phyloP scores from a whole-genome alignment of 495 filamentous ascomycete genomes.

The Aspergillus egyptiacus region DNA sequence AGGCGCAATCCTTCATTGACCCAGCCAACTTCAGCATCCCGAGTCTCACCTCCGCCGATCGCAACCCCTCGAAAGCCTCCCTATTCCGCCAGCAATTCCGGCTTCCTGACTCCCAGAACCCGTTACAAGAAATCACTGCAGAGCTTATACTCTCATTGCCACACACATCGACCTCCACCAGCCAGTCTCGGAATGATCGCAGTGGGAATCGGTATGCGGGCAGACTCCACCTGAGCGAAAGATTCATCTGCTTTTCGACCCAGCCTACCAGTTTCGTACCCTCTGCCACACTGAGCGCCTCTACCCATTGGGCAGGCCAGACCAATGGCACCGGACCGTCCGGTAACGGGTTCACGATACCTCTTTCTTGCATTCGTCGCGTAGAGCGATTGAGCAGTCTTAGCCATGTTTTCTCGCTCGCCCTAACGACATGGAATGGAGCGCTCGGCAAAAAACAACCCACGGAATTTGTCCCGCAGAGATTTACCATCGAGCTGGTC shows the following conservation, averaged over 20 bases:
- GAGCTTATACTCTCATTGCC: slow-evolving; percentile 77
- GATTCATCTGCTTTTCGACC: slow-evolving; percentile 92
- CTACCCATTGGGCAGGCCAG: slow-evolving; percentile 76
- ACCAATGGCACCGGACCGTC: slow-evolving; percentile 88
- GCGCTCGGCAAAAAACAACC: slow-evolving; percentile 48
- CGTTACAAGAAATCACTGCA: slow-evolving; percentile 90
- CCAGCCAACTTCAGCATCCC: slow-evolving; percentile 59
- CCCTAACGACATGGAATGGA: slow-evolving; percentile 95
- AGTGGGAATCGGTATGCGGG: slow-evolving; percentile 84
- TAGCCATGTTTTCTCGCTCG: slow-evolving; percentile 84
- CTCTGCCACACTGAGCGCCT: slow-evolving; percentile 66
- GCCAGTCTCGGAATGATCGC: slow-evolving; percentile 54
- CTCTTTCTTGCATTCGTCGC: slow-evolving; percentile 80
- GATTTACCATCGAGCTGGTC: slow-evolving; percentile 82
- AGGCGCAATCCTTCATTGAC: slow-evolving; percentile 91
- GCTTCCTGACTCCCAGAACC: slow-evolving; percentile 83
- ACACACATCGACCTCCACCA: slow-evolving; percentile 34
- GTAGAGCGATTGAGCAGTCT: slow-evolving; percentile 90
- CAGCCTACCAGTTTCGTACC: slow-evolving; percentile 81
- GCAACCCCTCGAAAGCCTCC: slow-evolving; percentile 79
- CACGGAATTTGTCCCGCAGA: slow-evolving; percentile 57
- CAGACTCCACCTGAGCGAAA: slow-evolving; percentile 86
- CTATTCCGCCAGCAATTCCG: slow-evolving; percentile 96
- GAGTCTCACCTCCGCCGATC: slow-evolving; percentile 60
- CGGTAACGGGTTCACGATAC: slow-evolving; percentile 95